Evolutionary conservation across 805 yeast genomes (phyloP).

Genomic region (Naumovozyma castellii): DNA sequence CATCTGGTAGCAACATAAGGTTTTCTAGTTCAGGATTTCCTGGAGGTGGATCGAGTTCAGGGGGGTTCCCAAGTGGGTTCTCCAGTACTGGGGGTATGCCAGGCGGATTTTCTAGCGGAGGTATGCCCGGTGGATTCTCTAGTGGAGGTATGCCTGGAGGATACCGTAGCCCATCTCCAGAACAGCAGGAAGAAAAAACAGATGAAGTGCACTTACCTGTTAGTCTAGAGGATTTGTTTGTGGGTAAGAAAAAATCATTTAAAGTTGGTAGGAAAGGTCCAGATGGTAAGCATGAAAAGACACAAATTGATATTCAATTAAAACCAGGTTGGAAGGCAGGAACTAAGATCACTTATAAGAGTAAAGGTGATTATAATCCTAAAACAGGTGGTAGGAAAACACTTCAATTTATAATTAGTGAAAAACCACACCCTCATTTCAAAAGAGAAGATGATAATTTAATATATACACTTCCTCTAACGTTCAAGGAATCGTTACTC

Average conservation of each 20-base stretch:
- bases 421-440: conserved; percentile 69
- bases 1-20: conserved; percentile 23
- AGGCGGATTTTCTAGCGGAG: too few relatives aligned
- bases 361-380: conserved; percentile 82
- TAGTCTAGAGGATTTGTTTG: conserved; percentile 69
- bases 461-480: conserved; percentile 52
- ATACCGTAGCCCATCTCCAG: conserved; percentile 29
- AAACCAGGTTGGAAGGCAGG: conserved; percentile 98
- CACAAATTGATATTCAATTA: conserved; percentile 60
- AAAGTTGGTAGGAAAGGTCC: conserved; percentile 73
- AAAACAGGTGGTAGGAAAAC: conserved; percentile 73
- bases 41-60: conserved; percentile 33
- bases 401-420: conserved; percentile 73
- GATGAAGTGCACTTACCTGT: conserved; percentile 68
- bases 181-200: conserved; percentile 53
- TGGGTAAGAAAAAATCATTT: conserved; percentile 77
- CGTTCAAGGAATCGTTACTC: conserved; percentile 76
- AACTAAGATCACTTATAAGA: conserved; percentile 78
- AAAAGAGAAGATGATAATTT: conserved; percentile 76
- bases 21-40: conserved; percentile 10
- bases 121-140: conserved; percentile 4
- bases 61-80: conserved; percentile 15
- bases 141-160: conserved; percentile 44
- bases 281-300: conserved; percentile 55
- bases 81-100: conserved; percentile 21